Evolutionary conservation across 768 basidiomycete genomes (phyloP).

Genomic region (Grammothele lineata): DNA sequence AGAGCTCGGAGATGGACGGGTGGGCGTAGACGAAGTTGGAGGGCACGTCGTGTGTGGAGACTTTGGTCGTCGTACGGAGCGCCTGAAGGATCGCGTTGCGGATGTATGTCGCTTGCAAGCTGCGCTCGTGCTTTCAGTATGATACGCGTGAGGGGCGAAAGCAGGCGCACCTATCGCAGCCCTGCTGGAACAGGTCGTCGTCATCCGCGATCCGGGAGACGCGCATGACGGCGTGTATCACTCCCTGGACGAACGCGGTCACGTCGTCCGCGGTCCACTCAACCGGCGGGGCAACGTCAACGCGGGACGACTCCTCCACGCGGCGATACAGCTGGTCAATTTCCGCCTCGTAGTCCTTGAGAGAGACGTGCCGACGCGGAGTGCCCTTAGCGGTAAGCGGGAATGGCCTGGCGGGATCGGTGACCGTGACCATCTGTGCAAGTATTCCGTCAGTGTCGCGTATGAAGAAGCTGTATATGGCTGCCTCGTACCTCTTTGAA

Average conservation of each 20-base stretch:
- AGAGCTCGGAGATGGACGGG: conserved; percentile 17
- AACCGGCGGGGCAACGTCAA: conserved; percentile 24
- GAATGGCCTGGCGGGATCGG: conserved; percentile 28
- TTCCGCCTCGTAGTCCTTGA: conserved; percentile 34
- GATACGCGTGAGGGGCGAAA: too few relatives aligned
- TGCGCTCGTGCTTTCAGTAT: not conserved
- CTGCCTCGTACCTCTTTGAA: conserved; percentile 46
- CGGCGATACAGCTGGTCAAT: conserved; percentile 34
- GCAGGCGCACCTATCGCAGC: conserved; percentile 34
- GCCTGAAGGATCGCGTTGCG: conserved; percentile 22
- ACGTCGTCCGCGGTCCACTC: conserved; percentile 23
- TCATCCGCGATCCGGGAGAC: conserved; percentile 23
- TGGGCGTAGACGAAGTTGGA: conserved; percentile 21
- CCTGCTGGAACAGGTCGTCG: conserved; percentile 37
- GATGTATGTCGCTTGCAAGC: conserved; percentile 22
- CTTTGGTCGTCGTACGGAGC: conserved; percentile 15
- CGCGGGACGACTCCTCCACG: conserved; percentile 30
- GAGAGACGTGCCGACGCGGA: conserved; percentile 22
- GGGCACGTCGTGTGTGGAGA: conserved; percentile 9
- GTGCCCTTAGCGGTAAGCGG: conserved; percentile 31
- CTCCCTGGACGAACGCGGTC: conserved; percentile 28
- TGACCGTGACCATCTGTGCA: conserved; percentile 31
- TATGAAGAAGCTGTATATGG: not conserved
- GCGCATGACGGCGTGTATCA: conserved; percentile 32
- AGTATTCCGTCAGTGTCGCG: conserved; percentile 1